Conservation (phyloP, 768 basidiomycete species). For the Phanerochaete sordida region DNA sequence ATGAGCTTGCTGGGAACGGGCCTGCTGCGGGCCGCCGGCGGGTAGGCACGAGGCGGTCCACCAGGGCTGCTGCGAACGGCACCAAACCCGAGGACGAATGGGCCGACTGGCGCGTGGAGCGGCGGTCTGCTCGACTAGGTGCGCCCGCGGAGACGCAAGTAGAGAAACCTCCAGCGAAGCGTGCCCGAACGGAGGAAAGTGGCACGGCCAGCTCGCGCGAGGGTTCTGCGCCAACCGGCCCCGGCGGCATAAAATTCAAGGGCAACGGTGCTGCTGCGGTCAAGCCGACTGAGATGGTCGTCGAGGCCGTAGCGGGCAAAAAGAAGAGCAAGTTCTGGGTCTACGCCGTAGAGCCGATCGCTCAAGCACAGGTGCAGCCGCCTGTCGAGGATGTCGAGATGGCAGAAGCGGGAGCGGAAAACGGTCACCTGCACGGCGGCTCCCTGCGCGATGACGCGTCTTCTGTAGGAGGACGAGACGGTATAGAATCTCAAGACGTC, state of each 20-base stretch:
- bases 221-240: constrained; percentile 17
- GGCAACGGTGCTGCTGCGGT: constrained; percentile 59
- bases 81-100: constrained; percentile 51
- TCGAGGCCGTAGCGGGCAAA: constrained; percentile 75
- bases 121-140: constrained; percentile 66
- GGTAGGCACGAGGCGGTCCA: constrained; percentile 35
- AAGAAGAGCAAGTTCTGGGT: constrained; percentile 88
- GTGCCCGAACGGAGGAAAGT: constrained; percentile 80
- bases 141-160: constrained; percentile 46
- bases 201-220: constrained; percentile 28
- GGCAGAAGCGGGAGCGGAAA: constrained; percentile 2
- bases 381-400: constrained; percentile 3
- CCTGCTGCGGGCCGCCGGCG: constrained; percentile 12
- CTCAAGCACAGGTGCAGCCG: constrained; percentile 11
- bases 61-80: constrained; percentile 37
- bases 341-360: constrained; percentile 76
- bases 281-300: constrained; percentile 68
- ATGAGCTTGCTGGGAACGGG: constrained; percentile 35
- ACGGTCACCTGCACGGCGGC: constrained; percentile 2
- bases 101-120: constrained; percentile 70
- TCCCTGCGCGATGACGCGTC: constrained; percentile 5
- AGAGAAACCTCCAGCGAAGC: constrained; percentile 57
- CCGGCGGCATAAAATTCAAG: constrained; percentile 45
- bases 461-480: constrained; percentile 15
- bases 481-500: constrained; percentile 26